Percentiles rank a stretch among this genome's conserved stretches.
Evolutionary conservation across 1,139 yeast species (phyloP).

Genomic region (Wickerhamomyces sp.): DNA sequence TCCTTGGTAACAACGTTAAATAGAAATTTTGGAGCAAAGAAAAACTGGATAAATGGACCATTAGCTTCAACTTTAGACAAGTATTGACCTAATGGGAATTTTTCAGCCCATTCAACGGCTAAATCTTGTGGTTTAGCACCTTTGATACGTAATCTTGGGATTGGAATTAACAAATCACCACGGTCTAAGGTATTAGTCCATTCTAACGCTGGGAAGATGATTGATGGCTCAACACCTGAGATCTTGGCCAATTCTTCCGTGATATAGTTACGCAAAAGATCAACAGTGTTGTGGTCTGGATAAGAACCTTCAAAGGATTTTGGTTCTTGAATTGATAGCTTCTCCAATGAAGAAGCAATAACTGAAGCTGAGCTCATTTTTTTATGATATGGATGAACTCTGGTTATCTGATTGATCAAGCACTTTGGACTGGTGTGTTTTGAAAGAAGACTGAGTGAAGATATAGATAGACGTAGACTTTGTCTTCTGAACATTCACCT

Average conservation of each 20-base stretch:
- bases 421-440: background rate
- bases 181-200: constrained; percentile 82
- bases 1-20: constrained; percentile 69
- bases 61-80: constrained; percentile 70
- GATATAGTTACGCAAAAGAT: constrained; percentile 84
- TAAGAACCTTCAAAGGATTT: constrained; percentile 42
- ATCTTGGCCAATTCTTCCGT: constrained; percentile 70
- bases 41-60: constrained; percentile 91
- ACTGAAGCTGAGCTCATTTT: constrained; percentile 15
- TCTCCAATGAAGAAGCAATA: constrained; percentile 24
- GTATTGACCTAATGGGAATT: constrained; percentile 62
- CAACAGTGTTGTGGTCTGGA: constrained; percentile 74
- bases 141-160: constrained; percentile 88
- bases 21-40: constrained; percentile 62
- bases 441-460: background rate
- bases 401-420: background rate
- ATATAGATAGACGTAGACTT: background rate
- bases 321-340: constrained; percentile 31
- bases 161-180: constrained; percentile 89
- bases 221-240: constrained; percentile 61
- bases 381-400: background rate
- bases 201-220: constrained; percentile 84
- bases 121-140: constrained; percentile 80
- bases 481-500: constrained; percentile 1
- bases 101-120: constrained; percentile 78